Evolutionary conservation across 768 basidiomycete genomes (phyloP), one percentile per base, ranked within the genome.

Genomic region (Suillus discolor): DNA sequence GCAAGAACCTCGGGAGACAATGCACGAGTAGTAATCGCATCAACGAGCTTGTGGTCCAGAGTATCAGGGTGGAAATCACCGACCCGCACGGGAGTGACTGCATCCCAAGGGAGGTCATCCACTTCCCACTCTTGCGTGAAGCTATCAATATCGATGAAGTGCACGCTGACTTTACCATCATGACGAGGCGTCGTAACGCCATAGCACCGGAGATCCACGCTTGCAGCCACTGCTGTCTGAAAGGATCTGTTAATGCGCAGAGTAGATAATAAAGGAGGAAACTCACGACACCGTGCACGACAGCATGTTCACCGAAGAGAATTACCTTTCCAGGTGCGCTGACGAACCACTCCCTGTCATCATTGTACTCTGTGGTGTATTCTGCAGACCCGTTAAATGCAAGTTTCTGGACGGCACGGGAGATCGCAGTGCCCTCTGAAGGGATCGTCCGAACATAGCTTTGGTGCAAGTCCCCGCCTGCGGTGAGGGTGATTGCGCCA

Each of bases 311-410:
- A 57, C 97, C 97, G 70, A 99, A 99, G 67, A 99, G 77, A 69
- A 99, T 99, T 65, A 99, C 93, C 75, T 99, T 99, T 31, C 97
- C 97, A 9, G 97, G 97, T 3, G 97, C 95, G 65, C 94, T 96
- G 65, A 98, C 90, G 62, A 97, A 84, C 89, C 93, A 93, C 73
- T 92, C 90, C 47, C 80, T 77, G 60, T 85, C 73, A 57, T 79
- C 77, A 34, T 65, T 73, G 70, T 34, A 42, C 55, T 25, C 62
- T 62, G 62, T 72, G 57, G 53, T 64, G 49, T 67, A 66, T 47
- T 47, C 67, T 16, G 61, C 59, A 34, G 65, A 69, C 36, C 77
- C 73, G 3, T 79, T 78, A 59, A 78, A 71, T 0, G 85, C 85
- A 51, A 93, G 81, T 74, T 87, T 88, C 76, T 91, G 84, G n/a